Conservation (phyloP, 352 stramenopile species). For the Heterotrichella gracilis region DNA sequence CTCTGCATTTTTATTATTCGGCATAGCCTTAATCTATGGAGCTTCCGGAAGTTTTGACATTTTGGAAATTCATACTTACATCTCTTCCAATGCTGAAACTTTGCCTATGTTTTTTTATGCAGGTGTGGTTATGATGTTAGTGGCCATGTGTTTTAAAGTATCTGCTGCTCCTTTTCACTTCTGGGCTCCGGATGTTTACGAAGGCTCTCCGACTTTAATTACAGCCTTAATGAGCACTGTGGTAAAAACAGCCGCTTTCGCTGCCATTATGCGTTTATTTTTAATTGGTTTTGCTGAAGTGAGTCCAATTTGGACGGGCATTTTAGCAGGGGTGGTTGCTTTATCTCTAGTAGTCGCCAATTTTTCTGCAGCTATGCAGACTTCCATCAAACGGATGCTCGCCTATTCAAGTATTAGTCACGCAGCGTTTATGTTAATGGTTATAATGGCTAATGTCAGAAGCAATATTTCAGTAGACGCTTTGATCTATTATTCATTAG, state of each 20-base stretch:
- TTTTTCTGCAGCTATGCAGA: slow-evolving; percentile 13
- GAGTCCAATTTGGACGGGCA: background rate
- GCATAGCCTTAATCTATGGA: slow-evolving; percentile 17
- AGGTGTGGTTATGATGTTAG: slow-evolving; percentile 15
- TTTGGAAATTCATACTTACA: slow-evolving; percentile 16
- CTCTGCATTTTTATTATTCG: slow-evolving; percentile 24
- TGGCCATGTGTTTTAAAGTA: slow-evolving; percentile 19
- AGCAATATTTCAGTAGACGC: slow-evolving; percentile 12
- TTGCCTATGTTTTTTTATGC: slow-evolving; percentile 14
- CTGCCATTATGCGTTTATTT: slow-evolving; percentile 14
- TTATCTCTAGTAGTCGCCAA: background rate
- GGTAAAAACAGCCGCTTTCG: slow-evolving; percentile 13
- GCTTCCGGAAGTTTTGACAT: slow-evolving; percentile 16
- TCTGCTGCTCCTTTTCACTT: slow-evolving; percentile 16
- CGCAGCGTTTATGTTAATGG: slow-evolving; percentile 21
- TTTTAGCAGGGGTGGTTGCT: background rate
- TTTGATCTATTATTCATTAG: slow-evolving; percentile 16
- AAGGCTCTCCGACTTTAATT: slow-evolving; percentile 18
- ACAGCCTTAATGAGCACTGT: slow-evolving; percentile 13
- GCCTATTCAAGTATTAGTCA: slow-evolving; percentile 19
- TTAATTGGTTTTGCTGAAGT: slow-evolving; percentile 2
- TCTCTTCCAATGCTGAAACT: slow-evolving; percentile 12
- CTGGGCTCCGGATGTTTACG: slow-evolving; percentile 17
- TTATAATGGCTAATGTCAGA: slow-evolving; percentile 15
- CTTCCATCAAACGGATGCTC: background rate